phyloP scores from a whole-genome alignment of 345 rosid species.

The Euphorbia peplus region DNA sequence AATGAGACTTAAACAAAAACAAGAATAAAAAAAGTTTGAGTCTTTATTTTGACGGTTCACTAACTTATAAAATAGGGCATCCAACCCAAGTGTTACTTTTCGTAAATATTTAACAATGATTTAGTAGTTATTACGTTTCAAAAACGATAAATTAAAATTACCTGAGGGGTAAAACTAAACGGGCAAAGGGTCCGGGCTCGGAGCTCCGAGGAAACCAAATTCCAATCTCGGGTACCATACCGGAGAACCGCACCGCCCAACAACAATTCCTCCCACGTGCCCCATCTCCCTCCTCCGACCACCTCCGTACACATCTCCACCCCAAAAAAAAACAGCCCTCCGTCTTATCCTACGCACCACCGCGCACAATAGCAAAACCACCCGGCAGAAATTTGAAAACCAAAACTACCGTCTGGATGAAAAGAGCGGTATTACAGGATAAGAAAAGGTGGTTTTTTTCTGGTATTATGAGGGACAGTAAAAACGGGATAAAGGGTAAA shows the following conservation, averaged over 20 bases:
- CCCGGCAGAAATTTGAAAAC: not conserved
- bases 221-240: conserved; percentile 76
- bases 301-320: conserved; percentile 31
- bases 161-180: conserved; percentile 65
- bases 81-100: too few species aligned
- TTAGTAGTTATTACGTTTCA: too few species aligned
- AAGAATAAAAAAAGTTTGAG: conserved; percentile 4
- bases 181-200: conserved; percentile 57
- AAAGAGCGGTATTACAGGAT: conserved; percentile 7
- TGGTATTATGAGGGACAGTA: not conserved
- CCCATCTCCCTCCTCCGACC: conserved; percentile 45
- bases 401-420: conserved; percentile 9
- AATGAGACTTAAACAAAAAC: not conserved
- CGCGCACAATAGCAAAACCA: conserved; percentile 11
- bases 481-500: not conserved
- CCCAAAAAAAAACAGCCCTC: too few species aligned
- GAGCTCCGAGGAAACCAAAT: conserved; percentile 69
- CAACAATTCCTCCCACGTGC: conserved; percentile 90
- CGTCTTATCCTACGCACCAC: conserved; percentile 18
- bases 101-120: too few species aligned
- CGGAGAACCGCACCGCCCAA: conserved; percentile 91
- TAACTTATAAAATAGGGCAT: not conserved
- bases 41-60: not conserved
- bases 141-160: conserved; percentile 24
- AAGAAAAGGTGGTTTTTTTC: conserved; percentile 25